Conservation (phyloP, 331 rosid species). For the Malus hybrid region DNA sequence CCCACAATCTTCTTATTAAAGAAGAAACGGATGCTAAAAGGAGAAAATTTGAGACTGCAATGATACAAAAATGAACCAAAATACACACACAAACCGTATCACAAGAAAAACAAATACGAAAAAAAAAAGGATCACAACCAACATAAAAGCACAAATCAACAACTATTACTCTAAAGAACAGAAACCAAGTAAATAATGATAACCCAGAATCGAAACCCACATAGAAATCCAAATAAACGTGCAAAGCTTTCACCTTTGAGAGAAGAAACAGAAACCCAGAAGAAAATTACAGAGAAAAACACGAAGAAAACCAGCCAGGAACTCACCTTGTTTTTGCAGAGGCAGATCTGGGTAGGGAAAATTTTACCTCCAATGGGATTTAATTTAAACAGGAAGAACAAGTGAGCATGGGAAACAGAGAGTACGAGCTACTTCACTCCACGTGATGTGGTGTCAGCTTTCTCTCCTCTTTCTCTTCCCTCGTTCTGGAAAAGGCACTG, state of each 20-base stretch:
- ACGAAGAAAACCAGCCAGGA: neutral
- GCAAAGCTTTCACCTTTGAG: neutral
- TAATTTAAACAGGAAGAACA: neutral
- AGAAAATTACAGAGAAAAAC: neutral
- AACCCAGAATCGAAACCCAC: neutral
- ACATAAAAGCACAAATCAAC: neutral
- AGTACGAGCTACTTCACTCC: constrained; percentile 1
- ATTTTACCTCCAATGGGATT: neutral
- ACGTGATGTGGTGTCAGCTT: constrained; percentile 54
- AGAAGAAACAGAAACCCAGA: neutral
- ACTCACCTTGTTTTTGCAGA: constrained; percentile 14
- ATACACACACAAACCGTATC: neutral
- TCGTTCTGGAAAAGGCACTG: neutral
- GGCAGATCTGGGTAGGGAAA: constrained; percentile 35
- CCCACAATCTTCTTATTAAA: neutral
- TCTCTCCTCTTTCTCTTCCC: neutral
- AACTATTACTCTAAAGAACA: neutral
- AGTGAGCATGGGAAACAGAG: neutral
- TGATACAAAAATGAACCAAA: neutral
- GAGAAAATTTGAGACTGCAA: neutral
- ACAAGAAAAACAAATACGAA: neutral
- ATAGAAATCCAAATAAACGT: neutral
- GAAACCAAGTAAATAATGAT: neutral
- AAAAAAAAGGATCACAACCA: neutral
- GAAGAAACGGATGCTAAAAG: neutral